Evolutionary conservation across 495 filamentous ascomycete species (phyloP).

Genomic region (Pyronema omphalodes): DNA sequence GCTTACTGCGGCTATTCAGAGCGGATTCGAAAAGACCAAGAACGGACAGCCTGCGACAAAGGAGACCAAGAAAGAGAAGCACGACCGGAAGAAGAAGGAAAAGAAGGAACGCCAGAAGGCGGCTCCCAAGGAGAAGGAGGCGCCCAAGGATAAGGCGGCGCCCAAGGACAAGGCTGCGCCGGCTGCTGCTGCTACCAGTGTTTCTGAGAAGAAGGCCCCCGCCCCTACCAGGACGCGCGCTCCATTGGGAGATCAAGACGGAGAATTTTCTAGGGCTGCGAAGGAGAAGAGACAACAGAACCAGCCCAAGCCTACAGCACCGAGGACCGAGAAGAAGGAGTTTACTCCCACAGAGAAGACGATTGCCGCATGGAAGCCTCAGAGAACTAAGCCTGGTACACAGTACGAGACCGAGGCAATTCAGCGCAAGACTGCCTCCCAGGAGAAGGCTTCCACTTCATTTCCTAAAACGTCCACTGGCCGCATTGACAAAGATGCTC

Average conservation of each 20-base stretch:
- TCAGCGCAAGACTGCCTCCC: neutral
- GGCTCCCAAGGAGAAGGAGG: slow-evolving; percentile 17
- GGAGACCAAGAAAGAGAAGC: slow-evolving; percentile 4
- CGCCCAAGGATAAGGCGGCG: slow-evolving; percentile 23
- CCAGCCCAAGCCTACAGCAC: slow-evolving; percentile 11
- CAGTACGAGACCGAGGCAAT: neutral
- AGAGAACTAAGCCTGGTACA: slow-evolving; percentile 2
- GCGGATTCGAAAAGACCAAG: slow-evolving; percentile 16
- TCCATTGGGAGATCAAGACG: too few relatives aligned
- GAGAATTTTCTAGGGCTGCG: too few relatives aligned
- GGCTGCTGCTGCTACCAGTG: neutral
- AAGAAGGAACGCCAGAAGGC: slow-evolving; percentile 24
- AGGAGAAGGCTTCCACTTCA: neutral
- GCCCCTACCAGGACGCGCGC: too few relatives aligned
- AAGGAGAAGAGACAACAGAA: slow-evolving; percentile 17
- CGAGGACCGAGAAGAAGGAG: neutral
- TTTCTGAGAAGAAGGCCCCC: slow-evolving; percentile 9
- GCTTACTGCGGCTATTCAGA: slow-evolving; percentile 19
- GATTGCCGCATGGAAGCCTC: neutral
- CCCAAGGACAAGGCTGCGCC: slow-evolving; percentile 2
- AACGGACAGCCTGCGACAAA: neutral
- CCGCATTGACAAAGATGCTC: slow-evolving; percentile 23
- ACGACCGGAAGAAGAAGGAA: slow-evolving; percentile 3
- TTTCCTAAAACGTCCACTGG: slow-evolving; percentile 9
- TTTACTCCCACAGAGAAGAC: neutral